Evolutionary conservation across 2,329 filamentous ascomycete genomes (phyloP).

Genomic region (Neophaeococcomyces aloes): DNA sequence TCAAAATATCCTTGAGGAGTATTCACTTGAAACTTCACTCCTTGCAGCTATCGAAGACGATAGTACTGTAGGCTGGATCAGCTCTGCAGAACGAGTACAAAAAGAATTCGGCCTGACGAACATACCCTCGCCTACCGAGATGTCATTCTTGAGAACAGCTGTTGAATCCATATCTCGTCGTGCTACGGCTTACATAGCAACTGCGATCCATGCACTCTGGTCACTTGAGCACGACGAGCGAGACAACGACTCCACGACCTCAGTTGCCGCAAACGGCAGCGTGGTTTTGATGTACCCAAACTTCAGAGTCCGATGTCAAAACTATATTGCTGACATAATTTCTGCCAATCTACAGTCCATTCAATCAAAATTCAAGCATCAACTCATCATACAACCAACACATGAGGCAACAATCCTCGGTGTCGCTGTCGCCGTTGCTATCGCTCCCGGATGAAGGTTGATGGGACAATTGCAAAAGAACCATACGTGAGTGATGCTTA

Average conservation of each 20-base stretch:
- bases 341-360: constrained; percentile 20
- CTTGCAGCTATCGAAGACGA: constrained; percentile 48
- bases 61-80: constrained; percentile 27
- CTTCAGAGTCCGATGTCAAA: constrained; percentile 36
- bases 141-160: constrained; percentile 45
- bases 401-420: constrained; percentile 37
- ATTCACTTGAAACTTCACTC: constrained; percentile 49
- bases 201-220: constrained; percentile 54
- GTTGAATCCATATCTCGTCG: constrained; percentile 46
- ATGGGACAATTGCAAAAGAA: too few relatives aligned
- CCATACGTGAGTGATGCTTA: too few relatives aligned
- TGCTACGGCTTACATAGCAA: constrained; percentile 52
- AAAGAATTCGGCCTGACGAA: constrained; percentile 41
- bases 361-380: constrained; percentile 14
- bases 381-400: constrained; percentile 32
- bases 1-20: constrained; percentile 44
- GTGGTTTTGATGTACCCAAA: constrained; percentile 43
- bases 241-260: constrained; percentile 28
- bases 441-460: constrained; percentile 22
- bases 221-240: constrained; percentile 43
- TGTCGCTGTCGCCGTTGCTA: constrained; percentile 38
- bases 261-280: constrained; percentile 43
- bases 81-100: constrained; percentile 38
- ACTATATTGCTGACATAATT: constrained; percentile 33
- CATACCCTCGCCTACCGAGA: constrained; percentile 39